Conservation (phyloP, 331 rosid species). For the Phaseolus coccineus region DNA sequence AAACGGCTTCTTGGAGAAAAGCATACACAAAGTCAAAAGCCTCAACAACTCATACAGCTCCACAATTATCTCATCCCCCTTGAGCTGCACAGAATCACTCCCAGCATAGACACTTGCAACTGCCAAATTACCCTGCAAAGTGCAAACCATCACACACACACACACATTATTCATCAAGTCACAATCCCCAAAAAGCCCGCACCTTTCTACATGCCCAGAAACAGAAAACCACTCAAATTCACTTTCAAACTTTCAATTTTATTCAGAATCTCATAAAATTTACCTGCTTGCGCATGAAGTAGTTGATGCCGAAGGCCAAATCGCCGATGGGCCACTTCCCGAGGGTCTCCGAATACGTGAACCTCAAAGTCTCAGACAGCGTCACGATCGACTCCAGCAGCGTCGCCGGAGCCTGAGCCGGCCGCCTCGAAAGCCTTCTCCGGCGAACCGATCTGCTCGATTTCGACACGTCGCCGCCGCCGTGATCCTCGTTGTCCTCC, state of each 20-base stretch:
- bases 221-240: background rate
- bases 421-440: conserved; percentile 78
- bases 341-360: conserved; percentile 85
- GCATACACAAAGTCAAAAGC: conserved; percentile 76
- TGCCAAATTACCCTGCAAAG: conserved; percentile 79
- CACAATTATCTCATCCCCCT: conserved; percentile 70
- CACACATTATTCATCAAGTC: conserved; percentile 1
- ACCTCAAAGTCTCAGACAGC: conserved; percentile 85
- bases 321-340: conserved; percentile 99
- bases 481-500: conserved; percentile 55
- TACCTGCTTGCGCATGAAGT: conserved; percentile 94
- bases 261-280: background rate
- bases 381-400: conserved; percentile 80
- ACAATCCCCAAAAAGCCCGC: background rate
- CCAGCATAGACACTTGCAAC: conserved; percentile 96
- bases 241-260: background rate
- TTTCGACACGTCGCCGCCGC: conserved; percentile 54
- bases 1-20: conserved; percentile 92
- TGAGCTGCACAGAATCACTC: conserved; percentile 69
- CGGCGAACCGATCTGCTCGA: conserved; percentile 66
- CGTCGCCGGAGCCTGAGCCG: conserved; percentile 94
- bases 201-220: conserved; percentile 12
- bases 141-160: conserved; percentile 18
- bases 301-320: conserved; percentile 96
- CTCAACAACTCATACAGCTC: conserved; percentile 74